Conservation (phyloP, 257 asterid species). For the Gentiana macrophylla region DNA sequence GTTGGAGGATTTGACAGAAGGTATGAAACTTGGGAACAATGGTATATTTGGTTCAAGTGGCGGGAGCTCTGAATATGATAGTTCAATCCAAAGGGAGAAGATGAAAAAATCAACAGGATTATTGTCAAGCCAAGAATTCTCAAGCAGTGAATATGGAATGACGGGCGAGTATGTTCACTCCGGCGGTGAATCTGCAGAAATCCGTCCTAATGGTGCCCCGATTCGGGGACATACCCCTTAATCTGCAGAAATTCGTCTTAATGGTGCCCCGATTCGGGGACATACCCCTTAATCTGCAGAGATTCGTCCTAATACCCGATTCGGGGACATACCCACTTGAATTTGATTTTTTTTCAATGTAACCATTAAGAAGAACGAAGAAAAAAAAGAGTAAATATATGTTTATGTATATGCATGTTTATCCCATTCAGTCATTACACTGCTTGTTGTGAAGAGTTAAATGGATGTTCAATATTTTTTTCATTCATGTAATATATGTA, state of each 20-base stretch:
- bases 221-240: conserved; percentile 14
- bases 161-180: conserved; percentile 26
- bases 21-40: conserved; percentile 25
- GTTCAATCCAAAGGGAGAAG: conserved; percentile 23
- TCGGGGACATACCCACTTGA: too few species aligned
- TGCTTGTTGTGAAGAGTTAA: too few species aligned
- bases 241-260: conserved; percentile 21
- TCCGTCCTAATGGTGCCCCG: conserved; percentile 2
- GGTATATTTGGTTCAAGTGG: conserved; percentile 31
- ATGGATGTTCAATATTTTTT: too few species aligned
- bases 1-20: conserved; percentile 46
- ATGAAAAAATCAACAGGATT: conserved; percentile 21
- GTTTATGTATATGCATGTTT: too few species aligned
- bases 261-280: conserved; percentile 3
- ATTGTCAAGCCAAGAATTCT: conserved; percentile 59
- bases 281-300: conserved; percentile 24
- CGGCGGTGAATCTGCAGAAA: conserved; percentile 25
- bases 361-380: too few species aligned
- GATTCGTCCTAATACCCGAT: conserved; percentile 7
- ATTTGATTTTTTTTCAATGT: too few species aligned
- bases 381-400: too few species aligned
- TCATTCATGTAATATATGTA: too few species aligned
- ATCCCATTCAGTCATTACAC: too few species aligned
- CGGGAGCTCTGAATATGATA: conserved; percentile 38
- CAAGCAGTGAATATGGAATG: conserved; percentile 36